phyloP scores from a whole-genome alignment of 2,329 filamentous ascomycete genomes.

The Aureobasidium sp. region DNA sequence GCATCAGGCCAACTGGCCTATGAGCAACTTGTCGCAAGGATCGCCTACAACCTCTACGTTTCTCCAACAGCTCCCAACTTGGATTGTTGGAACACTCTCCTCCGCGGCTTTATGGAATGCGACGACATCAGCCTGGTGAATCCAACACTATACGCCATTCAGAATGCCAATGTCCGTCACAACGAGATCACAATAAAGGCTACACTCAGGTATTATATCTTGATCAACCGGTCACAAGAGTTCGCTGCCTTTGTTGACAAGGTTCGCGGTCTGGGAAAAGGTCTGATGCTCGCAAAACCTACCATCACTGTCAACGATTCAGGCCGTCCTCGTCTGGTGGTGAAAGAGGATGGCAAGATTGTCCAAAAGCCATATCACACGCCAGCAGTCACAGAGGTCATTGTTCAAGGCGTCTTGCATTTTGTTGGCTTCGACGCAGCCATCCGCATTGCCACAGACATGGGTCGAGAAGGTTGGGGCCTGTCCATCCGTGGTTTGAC shows the following conservation, averaged over 20 bases:
- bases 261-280: slow-evolving; percentile 35
- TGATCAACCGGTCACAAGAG: slow-evolving; percentile 23
- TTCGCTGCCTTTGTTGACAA: slow-evolving; percentile 35
- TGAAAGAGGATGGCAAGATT: slow-evolving; percentile 22
- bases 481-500: slow-evolving; percentile 34
- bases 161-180: slow-evolving; percentile 34
- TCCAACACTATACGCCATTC: slow-evolving; percentile 26
- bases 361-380: slow-evolving; percentile 40
- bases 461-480: slow-evolving; percentile 41
- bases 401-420: slow-evolving; percentile 37
- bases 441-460: slow-evolving; percentile 35
- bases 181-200: slow-evolving; percentile 40
- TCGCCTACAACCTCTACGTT: slow-evolving; percentile 60
- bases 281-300: slow-evolving; percentile 36
- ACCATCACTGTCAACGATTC: slow-evolving; percentile 30
- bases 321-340: slow-evolving; percentile 8
- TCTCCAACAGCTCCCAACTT: slow-evolving; percentile 55
- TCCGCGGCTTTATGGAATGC: slow-evolving; percentile 52
- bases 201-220: slow-evolving; percentile 36
- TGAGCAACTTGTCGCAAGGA: slow-evolving; percentile 28
- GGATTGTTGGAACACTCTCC: slow-evolving; percentile 63
- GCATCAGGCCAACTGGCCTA: slow-evolving; percentile 19
- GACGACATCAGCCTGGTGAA: neutral
- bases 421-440: slow-evolving; percentile 41
- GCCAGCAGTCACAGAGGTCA: slow-evolving; percentile 36